phyloP scores from a whole-genome alignment of 1,284 basidiomycete genomes.

The Moesziomyces sp. region DNA sequence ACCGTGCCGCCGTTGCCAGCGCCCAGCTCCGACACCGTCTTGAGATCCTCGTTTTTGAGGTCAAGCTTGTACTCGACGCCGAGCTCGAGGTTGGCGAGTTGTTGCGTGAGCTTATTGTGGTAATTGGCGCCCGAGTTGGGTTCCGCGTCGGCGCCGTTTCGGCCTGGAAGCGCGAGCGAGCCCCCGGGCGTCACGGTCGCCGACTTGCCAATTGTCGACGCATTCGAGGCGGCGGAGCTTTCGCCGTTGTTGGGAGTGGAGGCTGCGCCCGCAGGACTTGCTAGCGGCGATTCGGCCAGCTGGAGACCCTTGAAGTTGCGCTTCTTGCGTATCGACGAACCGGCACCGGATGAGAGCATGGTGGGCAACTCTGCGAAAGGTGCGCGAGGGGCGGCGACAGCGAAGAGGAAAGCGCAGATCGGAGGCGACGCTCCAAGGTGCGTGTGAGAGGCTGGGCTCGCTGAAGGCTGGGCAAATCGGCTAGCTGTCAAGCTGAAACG shows the following conservation, averaged over 20 bases:
- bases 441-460: not conserved
- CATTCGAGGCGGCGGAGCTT: slow-evolving; percentile 25
- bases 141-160: slow-evolving; percentile 29
- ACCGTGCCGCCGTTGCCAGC: slow-evolving; percentile 98
- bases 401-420: not conserved
- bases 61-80: slow-evolving; percentile 69
- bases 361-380: not conserved
- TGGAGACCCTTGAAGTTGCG: slow-evolving; percentile 67
- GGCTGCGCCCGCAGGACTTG: slow-evolving; percentile 20
- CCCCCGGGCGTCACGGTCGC: slow-evolving; percentile 22
- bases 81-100: slow-evolving; percentile 68
- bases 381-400: not conserved
- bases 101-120: slow-evolving; percentile 61
- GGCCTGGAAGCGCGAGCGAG: slow-evolving; percentile 23
- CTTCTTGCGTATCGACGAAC: slow-evolving; percentile 61
- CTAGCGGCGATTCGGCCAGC: slow-evolving; percentile 54
- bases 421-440: not conserved
- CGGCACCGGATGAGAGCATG: slow-evolving; percentile 35
- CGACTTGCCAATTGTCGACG: slow-evolving; percentile 33
- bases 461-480: not conserved
- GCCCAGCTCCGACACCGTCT: slow-evolving; percentile 86
- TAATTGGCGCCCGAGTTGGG: slow-evolving; percentile 52
- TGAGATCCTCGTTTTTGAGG: slow-evolving; percentile 68
- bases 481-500: not conserved
- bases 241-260: slow-evolving; percentile 24